phyloP scores from a whole-genome alignment of 2,329 filamentous ascomycete genomes.

The Exophiala alcalophila region DNA sequence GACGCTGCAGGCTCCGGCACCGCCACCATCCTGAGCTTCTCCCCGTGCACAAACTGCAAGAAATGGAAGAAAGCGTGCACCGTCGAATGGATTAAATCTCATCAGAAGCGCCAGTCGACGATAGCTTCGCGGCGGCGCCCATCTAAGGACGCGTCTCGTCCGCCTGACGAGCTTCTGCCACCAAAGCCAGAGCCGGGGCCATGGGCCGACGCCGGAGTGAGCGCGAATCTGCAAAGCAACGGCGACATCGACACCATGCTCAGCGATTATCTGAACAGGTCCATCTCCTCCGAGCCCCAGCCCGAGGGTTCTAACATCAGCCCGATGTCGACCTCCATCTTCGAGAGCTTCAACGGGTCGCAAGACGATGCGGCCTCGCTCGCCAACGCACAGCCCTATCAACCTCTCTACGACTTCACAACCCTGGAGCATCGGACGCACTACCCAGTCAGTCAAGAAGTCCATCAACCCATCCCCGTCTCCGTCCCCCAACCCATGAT shows the following conservation, averaged over 20 bases:
- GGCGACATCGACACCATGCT: conserved; percentile 2
- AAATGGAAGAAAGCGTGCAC: conserved; percentile 33
- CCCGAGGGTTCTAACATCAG: not conserved
- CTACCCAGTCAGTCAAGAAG: not conserved
- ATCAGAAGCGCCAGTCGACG: conserved; percentile 11
- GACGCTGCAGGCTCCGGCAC: conserved; percentile 10
- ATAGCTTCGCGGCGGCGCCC: conserved; percentile 5
- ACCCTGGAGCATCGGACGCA: not conserved
- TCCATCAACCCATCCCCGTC: not conserved
- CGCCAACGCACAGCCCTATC: conserved; percentile 2
- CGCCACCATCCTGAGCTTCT: conserved; percentile 12
- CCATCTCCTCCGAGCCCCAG: not conserved
- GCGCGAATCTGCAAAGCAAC: not conserved
- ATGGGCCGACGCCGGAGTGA: conserved; percentile 1
- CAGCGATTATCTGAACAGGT: conserved; percentile 9
- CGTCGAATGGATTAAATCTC: conserved; percentile 27
- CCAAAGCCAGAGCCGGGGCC: not conserved
- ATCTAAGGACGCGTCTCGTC: not conserved
- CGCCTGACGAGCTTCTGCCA: not conserved
- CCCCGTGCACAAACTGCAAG: conserved; percentile 43
- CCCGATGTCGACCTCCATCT: not conserved
- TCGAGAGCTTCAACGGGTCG: not conserved
- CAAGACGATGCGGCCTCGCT: not conserved
- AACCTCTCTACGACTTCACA: not conserved
- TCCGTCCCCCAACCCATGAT: not conserved